These are phyloP conservation scores for Basidiobolus meristosporus DNA, from an alignment of 371 early-diverging fungal genomes.

Conservation along the genomic window DNA sequence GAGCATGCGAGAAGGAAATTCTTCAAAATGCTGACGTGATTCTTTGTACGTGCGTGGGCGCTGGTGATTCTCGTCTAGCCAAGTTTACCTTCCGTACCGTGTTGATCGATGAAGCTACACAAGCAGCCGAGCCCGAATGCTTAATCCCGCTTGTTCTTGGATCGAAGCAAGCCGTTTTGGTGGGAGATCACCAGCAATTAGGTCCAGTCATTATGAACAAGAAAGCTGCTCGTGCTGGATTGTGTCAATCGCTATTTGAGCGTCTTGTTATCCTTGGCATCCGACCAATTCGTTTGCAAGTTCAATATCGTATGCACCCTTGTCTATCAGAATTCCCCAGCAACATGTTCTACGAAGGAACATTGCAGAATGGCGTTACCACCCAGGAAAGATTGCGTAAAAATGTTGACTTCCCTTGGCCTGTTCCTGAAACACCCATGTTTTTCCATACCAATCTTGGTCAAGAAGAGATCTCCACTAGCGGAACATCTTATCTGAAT, in stretches of 20 bases:
- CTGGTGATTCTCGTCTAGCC: constrained; percentile 86
- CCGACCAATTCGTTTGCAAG: constrained; percentile 84
- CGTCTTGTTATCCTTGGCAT: constrained; percentile 81
- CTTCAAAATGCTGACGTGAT: constrained; percentile 89
- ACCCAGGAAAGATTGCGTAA: constrained; percentile 73
- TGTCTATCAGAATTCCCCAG: constrained; percentile 93
- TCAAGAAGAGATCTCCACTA: constrained; percentile 88
- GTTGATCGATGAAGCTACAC: constrained; percentile 95
- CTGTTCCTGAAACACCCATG: constrained; percentile 81
- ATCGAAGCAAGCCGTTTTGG: constrained; percentile 86
- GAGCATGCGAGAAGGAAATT: constrained; percentile 76
- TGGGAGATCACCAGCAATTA: constrained; percentile 98
- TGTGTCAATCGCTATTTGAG: constrained; percentile 94
- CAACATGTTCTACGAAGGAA: constrained; percentile 98
- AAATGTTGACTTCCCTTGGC: constrained; percentile 90
- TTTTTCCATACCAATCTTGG: constrained; percentile 88
- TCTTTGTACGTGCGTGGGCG: constrained; percentile 94
- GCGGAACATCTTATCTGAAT: constrained; percentile 94
- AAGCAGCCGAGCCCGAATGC: constrained; percentile 94
- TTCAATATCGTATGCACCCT: constrained; percentile 99
- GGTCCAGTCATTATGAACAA: constrained; percentile 97
- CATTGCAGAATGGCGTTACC: constrained; percentile 89
- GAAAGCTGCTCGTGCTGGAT: constrained; percentile 85
- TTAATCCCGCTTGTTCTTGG: constrained; percentile 94
- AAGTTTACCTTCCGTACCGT: constrained; percentile 83